A percentile compares a stretch with the other conserved stretches of the same genome.
Evolutionary conservation across 1,139 yeast species (phyloP).

Genomic region (Geotrichum australiense): DNA sequence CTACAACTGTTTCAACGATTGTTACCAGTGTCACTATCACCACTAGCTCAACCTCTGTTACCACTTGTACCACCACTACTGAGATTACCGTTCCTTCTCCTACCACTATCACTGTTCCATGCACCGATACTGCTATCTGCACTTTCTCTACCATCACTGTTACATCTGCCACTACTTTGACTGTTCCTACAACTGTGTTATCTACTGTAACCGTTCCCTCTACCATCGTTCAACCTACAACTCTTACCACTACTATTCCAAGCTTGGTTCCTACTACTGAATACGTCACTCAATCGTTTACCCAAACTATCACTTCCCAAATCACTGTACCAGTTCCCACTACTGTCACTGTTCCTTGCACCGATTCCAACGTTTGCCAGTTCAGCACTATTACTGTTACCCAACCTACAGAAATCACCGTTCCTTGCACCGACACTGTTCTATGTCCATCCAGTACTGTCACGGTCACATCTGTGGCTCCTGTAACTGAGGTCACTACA

Average conservation of each 20-base stretch:
- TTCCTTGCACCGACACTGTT: conserved; percentile 3
- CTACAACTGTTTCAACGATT: too few relatives aligned
- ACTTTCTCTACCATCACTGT: conserved; percentile 2
- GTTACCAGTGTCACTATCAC: conserved; percentile 3
- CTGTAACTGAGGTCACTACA: conserved; percentile 3
- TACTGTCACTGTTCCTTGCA: conserved; percentile 11
- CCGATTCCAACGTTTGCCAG: conserved; percentile 6
- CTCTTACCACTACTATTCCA: not conserved
- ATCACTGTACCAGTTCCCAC: conserved; percentile 6
- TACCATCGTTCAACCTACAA: not conserved
- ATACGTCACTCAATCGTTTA: not conserved
- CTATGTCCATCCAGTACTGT: not conserved
- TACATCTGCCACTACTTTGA: conserved; percentile 5
- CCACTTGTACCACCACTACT: not conserved
- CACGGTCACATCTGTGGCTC: not conserved
- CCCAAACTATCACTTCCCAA: not conserved
- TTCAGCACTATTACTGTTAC: conserved; percentile 6
- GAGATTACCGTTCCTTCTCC: conserved; percentile 5
- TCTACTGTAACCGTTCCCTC: conserved; percentile 4
- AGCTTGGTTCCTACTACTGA: conserved; percentile 4
- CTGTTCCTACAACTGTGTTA: conserved; percentile 1
- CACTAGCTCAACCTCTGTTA: conserved; percentile 3
- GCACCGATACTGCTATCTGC: conserved; percentile 7
- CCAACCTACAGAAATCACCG: conserved; percentile 2
- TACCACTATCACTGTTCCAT: conserved; percentile 6